A percentile compares a stretch with the other conserved stretches of the same genome.
Conservation (phyloP, 345 rosid species). For the Atalantia buxifolia region DNA sequence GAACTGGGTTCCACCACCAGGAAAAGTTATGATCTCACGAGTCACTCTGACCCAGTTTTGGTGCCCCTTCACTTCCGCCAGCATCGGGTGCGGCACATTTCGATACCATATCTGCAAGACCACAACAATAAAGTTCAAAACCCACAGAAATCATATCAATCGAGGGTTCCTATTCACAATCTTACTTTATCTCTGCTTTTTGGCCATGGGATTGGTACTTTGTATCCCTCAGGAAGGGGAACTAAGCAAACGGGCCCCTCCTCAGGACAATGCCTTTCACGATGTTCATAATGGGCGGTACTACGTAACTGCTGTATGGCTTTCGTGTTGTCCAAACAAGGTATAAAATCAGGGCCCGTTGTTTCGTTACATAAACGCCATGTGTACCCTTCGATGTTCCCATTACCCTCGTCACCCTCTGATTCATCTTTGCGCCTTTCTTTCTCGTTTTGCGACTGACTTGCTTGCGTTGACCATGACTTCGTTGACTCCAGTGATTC, state of each 20-base stretch:
- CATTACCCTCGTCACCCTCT: slow-evolving; percentile 16
- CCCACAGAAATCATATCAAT: not conserved
- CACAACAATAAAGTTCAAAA: slow-evolving; percentile 10
- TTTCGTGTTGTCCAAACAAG: slow-evolving; percentile 86
- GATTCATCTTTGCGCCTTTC: slow-evolving; percentile 53
- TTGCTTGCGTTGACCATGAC: slow-evolving; percentile 70
- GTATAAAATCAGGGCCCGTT: slow-evolving; percentile 82
- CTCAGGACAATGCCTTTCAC: slow-evolving; percentile 96
- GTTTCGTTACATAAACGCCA: slow-evolving; percentile 86
- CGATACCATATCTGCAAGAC: slow-evolving; percentile 83
- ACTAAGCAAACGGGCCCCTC: slow-evolving; percentile 75
- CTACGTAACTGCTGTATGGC: slow-evolving; percentile 49
- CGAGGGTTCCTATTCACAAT: not conserved
- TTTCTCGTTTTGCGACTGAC: slow-evolving; percentile 69
- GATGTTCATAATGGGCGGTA: slow-evolving; percentile 72
- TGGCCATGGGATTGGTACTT: slow-evolving; percentile 71
- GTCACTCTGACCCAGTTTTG: slow-evolving; percentile 95
- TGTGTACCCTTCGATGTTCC: slow-evolving; percentile 30
- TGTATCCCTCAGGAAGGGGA: slow-evolving; percentile 66
- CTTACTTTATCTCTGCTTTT: slow-evolving; percentile 80
- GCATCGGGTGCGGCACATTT: slow-evolving; percentile 76
- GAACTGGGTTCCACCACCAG: slow-evolving; percentile 96
- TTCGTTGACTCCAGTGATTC: slow-evolving; percentile 76
- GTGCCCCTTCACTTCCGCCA: slow-evolving; percentile 88
- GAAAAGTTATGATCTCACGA: slow-evolving; percentile 91